Evolutionary conservation across 2,329 filamentous ascomycete genomes (phyloP), one percentile per base, ranked within the genome.

Genomic region (Aspergillus texensis): DNA sequence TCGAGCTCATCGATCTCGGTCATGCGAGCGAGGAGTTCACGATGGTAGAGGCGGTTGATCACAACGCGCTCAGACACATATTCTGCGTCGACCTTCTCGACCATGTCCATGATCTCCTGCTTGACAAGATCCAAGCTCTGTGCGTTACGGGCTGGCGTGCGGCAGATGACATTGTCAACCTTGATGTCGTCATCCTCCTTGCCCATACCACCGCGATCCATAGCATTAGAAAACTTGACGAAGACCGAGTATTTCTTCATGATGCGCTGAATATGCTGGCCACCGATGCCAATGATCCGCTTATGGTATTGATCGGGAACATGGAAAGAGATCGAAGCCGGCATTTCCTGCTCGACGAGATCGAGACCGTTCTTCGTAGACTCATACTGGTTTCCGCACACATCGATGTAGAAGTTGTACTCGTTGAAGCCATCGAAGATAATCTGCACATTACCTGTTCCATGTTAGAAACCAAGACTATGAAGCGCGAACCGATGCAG

Each of bases 161-260:
- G 93, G 79, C 95, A 99, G 72, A 99, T 97, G 71, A 99, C 95
- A 76, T 99, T 98, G 82, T 99, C 95, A 53, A 98, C 93, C 79
- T 97, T 97, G 80, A 97, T 92, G 75, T 99, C 95, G 75, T 99
- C 95, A 74, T 99, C 95, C 75, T 98, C 94, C 70, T 96, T 94
- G 68, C 93, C 92, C 78, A 96, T 91, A 41, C 94, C 91, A 67
- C 93, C 95, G 75, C 95, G 90, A 76, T 99, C 95, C 94, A 98
- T 98, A 19, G 95, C 95, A 72, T 99, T 99, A 68, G 93, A 97
- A 75, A 99, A 99, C 77, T 99, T 99, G 82, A 99, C 95, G 72
- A 99, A 99, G 70, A 99, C 95, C 0, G 95, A 98, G 80, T 99
- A 96, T 81, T 98, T 98, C 84, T 99, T 98, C 95, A 99, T 99